Evolutionary conservation across 306 rosid genomes (phyloP), one percentile per base, ranked within the genome.

Genomic region (Ormosia emarginata): DNA sequence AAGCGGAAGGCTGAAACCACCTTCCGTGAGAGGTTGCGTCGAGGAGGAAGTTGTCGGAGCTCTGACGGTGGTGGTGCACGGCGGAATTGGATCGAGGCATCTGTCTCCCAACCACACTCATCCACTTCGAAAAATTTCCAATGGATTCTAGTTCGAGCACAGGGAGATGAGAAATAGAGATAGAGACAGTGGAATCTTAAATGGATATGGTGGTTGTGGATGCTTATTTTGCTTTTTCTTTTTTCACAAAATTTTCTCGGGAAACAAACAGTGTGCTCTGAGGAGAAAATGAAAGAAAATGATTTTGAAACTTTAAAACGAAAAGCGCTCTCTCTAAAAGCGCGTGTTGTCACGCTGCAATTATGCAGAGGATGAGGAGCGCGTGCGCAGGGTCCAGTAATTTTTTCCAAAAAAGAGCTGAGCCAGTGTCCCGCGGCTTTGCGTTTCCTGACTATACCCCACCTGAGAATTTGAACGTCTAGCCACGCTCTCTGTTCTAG

Each of bases 21-120:
- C 88, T 84, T 68, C 86, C 88, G 5, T 69, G 81, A 18, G 94
- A 87, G 15, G 87, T 64, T 3, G 88, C 66, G 46, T 88, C 91
- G 52, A 86, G 76, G 75, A 84, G 24, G 80, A 87, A 86, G 89
- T 85, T 85, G 66, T 90, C 94, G 17, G 94, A 91, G 77, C 78
- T 85, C 87, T 91, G 96, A 49, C 94, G 94, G 70, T 91, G 90
- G 73, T 91, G 94, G 74, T 82, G 91, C 68, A 79, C 71, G 65
- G 86, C 67, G 50, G 97, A 82, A 83, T 49, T 84, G 11, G 91
- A 86, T 87, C 94, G 86, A 81, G 89, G 82, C 90, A 89, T 86
- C 74, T 84, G 84, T 82, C 89, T 88, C 59, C 86, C 90, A 75
- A 84, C 81, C 73, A 71, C 90, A 55, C 83, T 92, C 90, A 78